Percentiles rank a stretch among this genome's conserved stretches.
Conservation (phyloP, 805 yeast genomes). For the Yarrowia osloensis region DNA sequence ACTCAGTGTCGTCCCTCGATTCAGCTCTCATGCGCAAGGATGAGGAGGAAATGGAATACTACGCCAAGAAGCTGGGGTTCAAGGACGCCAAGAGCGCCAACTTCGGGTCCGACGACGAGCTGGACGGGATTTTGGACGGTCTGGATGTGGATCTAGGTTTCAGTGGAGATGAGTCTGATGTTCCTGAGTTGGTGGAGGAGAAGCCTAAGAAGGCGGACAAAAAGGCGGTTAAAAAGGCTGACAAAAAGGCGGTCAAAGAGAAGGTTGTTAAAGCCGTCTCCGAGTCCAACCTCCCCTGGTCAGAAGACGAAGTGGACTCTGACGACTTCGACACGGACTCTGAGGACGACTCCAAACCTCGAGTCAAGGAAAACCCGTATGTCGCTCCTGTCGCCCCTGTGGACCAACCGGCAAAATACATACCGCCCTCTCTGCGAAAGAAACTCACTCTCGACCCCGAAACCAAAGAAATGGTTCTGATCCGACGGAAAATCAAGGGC, state of each 20-base stretch:
- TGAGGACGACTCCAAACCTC: slow-evolving; percentile 28
- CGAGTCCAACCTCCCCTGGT: slow-evolving; percentile 29
- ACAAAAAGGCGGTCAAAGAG: slow-evolving; percentile 34
- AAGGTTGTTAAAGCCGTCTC: too few species aligned
- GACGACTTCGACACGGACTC: slow-evolving; percentile 38
- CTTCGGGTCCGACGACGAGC: slow-evolving; percentile 55
- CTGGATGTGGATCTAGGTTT: slow-evolving; percentile 52
- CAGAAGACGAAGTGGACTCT: slow-evolving; percentile 38
- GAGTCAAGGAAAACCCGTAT: slow-evolving; percentile 67
- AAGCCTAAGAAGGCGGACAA: slow-evolving; percentile 35
- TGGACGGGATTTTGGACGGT: slow-evolving; percentile 83
- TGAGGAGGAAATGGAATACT: slow-evolving; percentile 77
- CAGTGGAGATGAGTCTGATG: slow-evolving; percentile 24
- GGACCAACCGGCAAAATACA: slow-evolving; percentile 50
- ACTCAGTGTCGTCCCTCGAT: slow-evolving; percentile 48
- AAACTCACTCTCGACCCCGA: slow-evolving; percentile 45
- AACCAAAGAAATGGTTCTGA: slow-evolving; percentile 50
- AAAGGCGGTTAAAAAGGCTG: slow-evolving; percentile 35
- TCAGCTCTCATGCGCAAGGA: slow-evolving; percentile 56
- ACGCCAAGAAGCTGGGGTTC: slow-evolving; percentile 78
- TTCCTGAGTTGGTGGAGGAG: slow-evolving; percentile 30
- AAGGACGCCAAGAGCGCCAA: slow-evolving; percentile 53
- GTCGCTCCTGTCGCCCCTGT: slow-evolving; percentile 43
- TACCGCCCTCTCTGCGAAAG: slow-evolving; percentile 85
- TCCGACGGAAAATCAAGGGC: slow-evolving; percentile 73